These are phyloP conservation scores for Ceratocystis smalleyi DNA, from an alignment of 2,329 filamentous ascomycete genomes.

Conservation along the genomic window DNA sequence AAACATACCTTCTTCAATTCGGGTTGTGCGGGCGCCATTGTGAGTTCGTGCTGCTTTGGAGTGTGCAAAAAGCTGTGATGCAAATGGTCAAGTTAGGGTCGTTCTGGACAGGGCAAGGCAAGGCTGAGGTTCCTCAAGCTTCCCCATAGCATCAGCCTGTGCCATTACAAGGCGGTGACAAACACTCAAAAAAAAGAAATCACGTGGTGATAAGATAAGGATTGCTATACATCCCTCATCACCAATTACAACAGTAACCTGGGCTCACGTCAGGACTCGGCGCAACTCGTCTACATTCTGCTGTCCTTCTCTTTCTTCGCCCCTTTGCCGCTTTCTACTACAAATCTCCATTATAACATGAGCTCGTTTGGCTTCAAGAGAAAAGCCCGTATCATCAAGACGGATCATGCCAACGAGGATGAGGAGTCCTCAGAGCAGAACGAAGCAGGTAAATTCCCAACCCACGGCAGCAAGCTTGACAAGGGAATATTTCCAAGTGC, in stretches of 20 bases:
- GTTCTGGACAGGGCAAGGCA: neutral
- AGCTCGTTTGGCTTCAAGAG: constrained; percentile 41
- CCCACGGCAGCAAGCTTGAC: constrained; percentile 8
- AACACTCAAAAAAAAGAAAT: constrained; percentile 21
- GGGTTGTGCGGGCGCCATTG: constrained; percentile 96
- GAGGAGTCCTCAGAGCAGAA: constrained; percentile 7
- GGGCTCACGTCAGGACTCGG: too few relatives aligned
- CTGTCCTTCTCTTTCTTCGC: too few relatives aligned
- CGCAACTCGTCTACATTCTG: too few relatives aligned
- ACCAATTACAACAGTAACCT: neutral
- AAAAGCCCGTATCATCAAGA: constrained; percentile 64
- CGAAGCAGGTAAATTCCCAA: constrained; percentile 8
- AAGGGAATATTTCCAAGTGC: neutral
- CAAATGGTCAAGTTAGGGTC: neutral
- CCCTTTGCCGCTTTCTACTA: too few relatives aligned
- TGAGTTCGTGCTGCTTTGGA: constrained; percentile 22
- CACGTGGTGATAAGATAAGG: constrained; percentile 38
- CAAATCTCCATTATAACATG: constrained; percentile 26
- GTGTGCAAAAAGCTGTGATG: neutral
- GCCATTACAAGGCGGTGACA: neutral
- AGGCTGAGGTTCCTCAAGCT: constrained; percentile 8
- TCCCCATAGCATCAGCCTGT: neutral
- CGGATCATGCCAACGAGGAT: constrained; percentile 48
- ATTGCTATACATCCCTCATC: neutral
- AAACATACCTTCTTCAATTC: constrained; percentile 83